Evolutionary conservation across 495 filamentous ascomycete genomes (phyloP), one percentile per base, ranked within the genome.

Genomic region (Hapsidospora chrysogenum): DNA sequence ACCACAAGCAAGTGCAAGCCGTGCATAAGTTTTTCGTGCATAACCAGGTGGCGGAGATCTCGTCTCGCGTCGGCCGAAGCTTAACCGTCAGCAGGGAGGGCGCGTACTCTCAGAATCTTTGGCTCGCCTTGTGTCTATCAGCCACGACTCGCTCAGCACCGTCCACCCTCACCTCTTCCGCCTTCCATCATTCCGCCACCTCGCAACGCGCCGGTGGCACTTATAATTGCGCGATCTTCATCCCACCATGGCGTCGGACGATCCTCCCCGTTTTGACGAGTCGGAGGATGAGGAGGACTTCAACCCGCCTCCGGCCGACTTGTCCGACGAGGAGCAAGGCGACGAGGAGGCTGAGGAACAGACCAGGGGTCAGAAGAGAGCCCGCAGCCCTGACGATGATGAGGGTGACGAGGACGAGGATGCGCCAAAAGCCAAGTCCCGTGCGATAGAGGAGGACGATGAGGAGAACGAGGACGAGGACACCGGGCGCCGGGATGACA

Each of bases 271-370:
- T 30, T 72, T 69, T 33, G 47, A 48, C 37, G 76, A 72, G 30
- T 78, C 74, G 31, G 77, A 78, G 18, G 78, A 81, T 38, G 76
- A 80, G 35, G 76, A 79, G 39, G 74, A 80, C 39, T 82, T 84
- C 54, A 81, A 84, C 45, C 78, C 78, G 26, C 60, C 56, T 15
- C 66, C 68, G 9, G 68, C 54, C 18, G 68, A 74, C 35, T 56
- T 74, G 4, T 80, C 76, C 4, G 76, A 77, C 33, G 65, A 66
- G 35, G 78, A 80, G 25, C 58, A 64, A 31, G 58, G 48, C 11
- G 41, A 47, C 18, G 53, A 58, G 46, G 58, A 62, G 32, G 39
- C 58, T 43, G 43, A 45, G 20, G 34, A 22, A 40, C 37, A 11
- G 41, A 50, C 20, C 31, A 42, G 44, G 40, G 16, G 38, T 34